phyloP scores from a whole-genome alignment of 306 rosid species.

The Lotus japonicus region DNA sequence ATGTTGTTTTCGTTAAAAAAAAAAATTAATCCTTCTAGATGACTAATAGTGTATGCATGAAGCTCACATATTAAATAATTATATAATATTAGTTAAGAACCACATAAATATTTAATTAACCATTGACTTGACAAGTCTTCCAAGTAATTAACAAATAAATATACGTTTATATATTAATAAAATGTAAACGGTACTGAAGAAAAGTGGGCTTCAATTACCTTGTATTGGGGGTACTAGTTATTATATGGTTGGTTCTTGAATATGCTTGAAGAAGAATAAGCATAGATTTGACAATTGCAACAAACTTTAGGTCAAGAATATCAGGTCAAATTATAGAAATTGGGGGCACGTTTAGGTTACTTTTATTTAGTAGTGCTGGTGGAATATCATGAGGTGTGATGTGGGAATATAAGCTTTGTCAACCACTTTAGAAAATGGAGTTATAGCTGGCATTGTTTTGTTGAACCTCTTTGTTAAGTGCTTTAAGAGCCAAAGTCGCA shows the following conservation, averaged over 20 bases:
- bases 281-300: neutral
- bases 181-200: neutral
- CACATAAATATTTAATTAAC: neutral
- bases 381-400: conserved; percentile 1
- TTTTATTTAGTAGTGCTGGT: neutral
- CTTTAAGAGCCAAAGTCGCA: neutral
- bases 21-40: too few species aligned
- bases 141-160: neutral
- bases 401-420: conserved; percentile 1
- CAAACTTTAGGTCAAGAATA: conserved; percentile 11
- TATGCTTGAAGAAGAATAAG: neutral
- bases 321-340: neutral
- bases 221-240: neutral
- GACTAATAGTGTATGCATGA: too few species aligned
- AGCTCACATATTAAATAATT: too few species aligned
- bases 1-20: too few species aligned
- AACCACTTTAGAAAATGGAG: conserved; percentile 7
- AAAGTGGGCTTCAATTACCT: neutral
- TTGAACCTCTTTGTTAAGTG: too few species aligned
- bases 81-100: neutral
- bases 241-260: too few species aligned
- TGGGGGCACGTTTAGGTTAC: neutral
- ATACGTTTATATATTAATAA: neutral
- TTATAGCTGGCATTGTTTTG: neutral
- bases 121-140: neutral